These are phyloP conservation scores for Megacollybia platyphylla DNA, from an alignment of 1,284 basidiomycete species.

Conservation along the genomic window DNA sequence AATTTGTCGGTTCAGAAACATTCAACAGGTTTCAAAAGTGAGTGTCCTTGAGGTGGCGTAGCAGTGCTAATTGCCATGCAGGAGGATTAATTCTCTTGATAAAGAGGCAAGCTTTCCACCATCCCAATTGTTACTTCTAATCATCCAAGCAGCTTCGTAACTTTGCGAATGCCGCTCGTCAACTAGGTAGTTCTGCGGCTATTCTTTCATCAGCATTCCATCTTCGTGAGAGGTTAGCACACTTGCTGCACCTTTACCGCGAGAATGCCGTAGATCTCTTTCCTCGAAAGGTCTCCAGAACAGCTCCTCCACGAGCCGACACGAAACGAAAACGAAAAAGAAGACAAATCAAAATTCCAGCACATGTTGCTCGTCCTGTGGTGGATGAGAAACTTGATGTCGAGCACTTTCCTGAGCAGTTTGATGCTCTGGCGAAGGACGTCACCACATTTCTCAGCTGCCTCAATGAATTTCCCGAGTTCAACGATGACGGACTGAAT, in stretches of 20 bases:
- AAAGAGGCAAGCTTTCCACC: slow-evolving; percentile 33
- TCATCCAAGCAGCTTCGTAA: slow-evolving; percentile 39
- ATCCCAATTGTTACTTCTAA: not conserved
- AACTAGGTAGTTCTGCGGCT: slow-evolving; percentile 59
- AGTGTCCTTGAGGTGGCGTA: slow-evolving; percentile 5
- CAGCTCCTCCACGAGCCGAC: slow-evolving; percentile 15
- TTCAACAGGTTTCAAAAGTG: slow-evolving; percentile 52
- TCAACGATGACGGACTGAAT: slow-evolving; percentile 60
- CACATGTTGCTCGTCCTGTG: slow-evolving; percentile 36
- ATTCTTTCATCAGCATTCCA: slow-evolving; percentile 59
- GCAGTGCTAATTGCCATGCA: slow-evolving; percentile 12
- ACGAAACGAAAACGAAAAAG: slow-evolving; percentile 1
- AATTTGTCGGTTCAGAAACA: slow-evolving; percentile 46
- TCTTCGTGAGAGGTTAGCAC: slow-evolving; percentile 53
- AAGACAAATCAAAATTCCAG: slow-evolving; percentile 16
- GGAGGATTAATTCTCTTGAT: slow-evolving; percentile 48
- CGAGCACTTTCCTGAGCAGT: slow-evolving; percentile 51
- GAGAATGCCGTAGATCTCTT: slow-evolving; percentile 63
- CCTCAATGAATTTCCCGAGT: slow-evolving; percentile 65
- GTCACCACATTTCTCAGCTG: slow-evolving; percentile 53
- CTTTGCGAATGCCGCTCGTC: slow-evolving; percentile 62
- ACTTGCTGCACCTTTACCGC: slow-evolving; percentile 52
- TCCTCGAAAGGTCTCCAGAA: slow-evolving; percentile 39
- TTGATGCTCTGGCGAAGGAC: slow-evolving; percentile 44
- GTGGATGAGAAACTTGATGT: slow-evolving; percentile 44